These are phyloP conservation scores for Xylaria arbuscula DNA, from an alignment of 2,329 filamentous ascomycete species.

Conservation along the genomic window DNA sequence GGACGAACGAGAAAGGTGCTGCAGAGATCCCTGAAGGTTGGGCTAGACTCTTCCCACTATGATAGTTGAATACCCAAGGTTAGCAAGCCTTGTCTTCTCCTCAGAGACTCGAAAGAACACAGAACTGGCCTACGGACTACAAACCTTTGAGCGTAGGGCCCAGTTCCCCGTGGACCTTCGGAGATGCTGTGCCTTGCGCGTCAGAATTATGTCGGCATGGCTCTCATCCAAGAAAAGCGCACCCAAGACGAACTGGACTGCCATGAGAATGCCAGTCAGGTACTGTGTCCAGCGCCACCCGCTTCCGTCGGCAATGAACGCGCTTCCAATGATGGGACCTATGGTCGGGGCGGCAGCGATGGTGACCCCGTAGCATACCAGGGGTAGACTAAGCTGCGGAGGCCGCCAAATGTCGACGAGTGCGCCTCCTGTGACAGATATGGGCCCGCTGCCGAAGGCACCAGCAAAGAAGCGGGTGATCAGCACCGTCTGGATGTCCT, in stretches of 20 bases:
- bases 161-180: not conserved
- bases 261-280: constrained; percentile 1
- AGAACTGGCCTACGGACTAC: not conserved
- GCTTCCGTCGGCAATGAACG: not conserved
- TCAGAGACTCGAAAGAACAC: not conserved
- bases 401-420: not conserved
- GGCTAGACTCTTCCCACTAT: not conserved
- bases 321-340: not conserved
- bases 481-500: constrained; percentile 5
- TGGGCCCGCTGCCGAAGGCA: constrained; percentile 1
- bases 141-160: not conserved
- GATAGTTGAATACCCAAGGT: not conserved
- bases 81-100: not conserved
- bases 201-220: not conserved
- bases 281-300: constrained; percentile 1
- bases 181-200: not conserved
- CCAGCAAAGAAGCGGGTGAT: not conserved
- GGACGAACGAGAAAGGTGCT: not conserved
- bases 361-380: not conserved
- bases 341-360: not conserved
- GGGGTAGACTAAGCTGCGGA: not conserved
- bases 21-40: constrained; percentile 1
- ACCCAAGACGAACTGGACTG: not conserved
- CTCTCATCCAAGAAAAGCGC: constrained; percentile 1
- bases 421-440: not conserved